A percentile compares a stretch with the other conserved stretches of the same genome.
Evolutionary conservation across 768 basidiomycete genomes (phyloP).

Genomic region (Russula foetens): DNA sequence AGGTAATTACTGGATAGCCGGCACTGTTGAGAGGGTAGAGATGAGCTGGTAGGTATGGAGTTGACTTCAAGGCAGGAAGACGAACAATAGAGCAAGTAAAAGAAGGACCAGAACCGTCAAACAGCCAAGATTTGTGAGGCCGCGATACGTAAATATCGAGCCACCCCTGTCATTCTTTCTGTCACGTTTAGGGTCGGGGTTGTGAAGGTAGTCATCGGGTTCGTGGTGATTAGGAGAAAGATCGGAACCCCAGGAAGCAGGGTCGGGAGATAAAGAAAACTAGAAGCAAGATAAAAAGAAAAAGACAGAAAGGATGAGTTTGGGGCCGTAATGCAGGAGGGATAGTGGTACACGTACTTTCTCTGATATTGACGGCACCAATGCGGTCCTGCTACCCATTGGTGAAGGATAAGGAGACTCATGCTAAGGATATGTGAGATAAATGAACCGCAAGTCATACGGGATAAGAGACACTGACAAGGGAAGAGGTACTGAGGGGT

Average conservation of each 20-base stretch:
- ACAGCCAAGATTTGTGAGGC: conserved; percentile 35
- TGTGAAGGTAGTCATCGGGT: conserved; percentile 28
- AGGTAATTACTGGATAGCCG: conserved; percentile 32
- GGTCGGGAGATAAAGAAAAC: conserved; percentile 26
- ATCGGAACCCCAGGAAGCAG: conserved; percentile 26
- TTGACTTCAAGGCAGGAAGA: neutral
- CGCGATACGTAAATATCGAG: conserved; percentile 32
- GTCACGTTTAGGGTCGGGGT: conserved; percentile 28
- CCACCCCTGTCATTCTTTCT: conserved; percentile 29
- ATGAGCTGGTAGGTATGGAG: neutral
- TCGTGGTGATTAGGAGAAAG: conserved; percentile 19
- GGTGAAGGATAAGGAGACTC: conserved; percentile 20
- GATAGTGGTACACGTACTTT: conserved; percentile 19
- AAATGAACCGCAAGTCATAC: neutral
- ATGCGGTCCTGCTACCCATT: neutral
- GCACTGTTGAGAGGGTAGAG: conserved; percentile 21
- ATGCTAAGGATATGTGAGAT: conserved; percentile 15
- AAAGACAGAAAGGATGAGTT: neutral
- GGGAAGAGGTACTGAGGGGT: conserved; percentile 32
- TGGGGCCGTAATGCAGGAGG: neutral
- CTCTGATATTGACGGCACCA: conserved; percentile 25
- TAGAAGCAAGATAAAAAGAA: neutral
- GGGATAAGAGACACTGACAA: conserved; percentile 30
- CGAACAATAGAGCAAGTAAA: conserved; percentile 17
- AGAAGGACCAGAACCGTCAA: conserved; percentile 18